These are phyloP conservation scores for Aspergillus flavus DNA, from an alignment of 2,329 filamentous ascomycete genomes.

Conservation along the genomic window DNA sequence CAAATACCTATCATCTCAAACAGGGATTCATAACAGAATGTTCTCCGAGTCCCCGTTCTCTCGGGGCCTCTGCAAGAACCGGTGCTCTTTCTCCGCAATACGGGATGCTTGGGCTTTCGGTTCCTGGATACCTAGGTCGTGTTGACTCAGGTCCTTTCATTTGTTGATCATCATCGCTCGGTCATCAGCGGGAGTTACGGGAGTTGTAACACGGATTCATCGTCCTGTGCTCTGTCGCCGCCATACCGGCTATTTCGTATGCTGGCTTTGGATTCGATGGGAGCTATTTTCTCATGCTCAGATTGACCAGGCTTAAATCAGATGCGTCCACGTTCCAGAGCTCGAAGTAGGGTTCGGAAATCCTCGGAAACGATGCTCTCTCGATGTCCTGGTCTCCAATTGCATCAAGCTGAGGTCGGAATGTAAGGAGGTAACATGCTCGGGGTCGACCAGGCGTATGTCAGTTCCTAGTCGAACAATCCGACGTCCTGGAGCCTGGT, in stretches of 20 bases:
- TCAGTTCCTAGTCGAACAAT: no score
- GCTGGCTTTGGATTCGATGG: conserved; percentile 34
- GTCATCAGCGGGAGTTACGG: no score
- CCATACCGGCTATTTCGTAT: conserved; percentile 22
- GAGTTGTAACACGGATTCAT: conserved; percentile 5
- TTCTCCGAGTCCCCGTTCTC: conserved; percentile 21
- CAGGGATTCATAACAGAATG: conserved; percentile 9
- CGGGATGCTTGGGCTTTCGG: no score
- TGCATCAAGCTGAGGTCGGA: no score
- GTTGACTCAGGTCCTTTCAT: no score
- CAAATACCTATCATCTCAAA: neutral
- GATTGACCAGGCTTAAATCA: conserved; percentile 38
- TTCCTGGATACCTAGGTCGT: no score
- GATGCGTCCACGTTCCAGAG: conserved; percentile 38
- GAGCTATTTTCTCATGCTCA: conserved; percentile 35
- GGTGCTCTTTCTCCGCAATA: no score
- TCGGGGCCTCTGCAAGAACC: conserved; percentile 37
- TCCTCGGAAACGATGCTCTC: conserved; percentile 39
- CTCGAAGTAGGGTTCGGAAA: conserved; percentile 36
- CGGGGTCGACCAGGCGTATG: no score
- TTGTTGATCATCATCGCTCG: no score
- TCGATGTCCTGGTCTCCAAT: no score
- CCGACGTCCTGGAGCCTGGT: no score
- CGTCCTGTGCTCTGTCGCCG: conserved; percentile 18
- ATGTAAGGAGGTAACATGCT: no score